Evolutionary conservation across 345 rosid genomes (phyloP).

Genomic region (Luvunga scandens): DNA sequence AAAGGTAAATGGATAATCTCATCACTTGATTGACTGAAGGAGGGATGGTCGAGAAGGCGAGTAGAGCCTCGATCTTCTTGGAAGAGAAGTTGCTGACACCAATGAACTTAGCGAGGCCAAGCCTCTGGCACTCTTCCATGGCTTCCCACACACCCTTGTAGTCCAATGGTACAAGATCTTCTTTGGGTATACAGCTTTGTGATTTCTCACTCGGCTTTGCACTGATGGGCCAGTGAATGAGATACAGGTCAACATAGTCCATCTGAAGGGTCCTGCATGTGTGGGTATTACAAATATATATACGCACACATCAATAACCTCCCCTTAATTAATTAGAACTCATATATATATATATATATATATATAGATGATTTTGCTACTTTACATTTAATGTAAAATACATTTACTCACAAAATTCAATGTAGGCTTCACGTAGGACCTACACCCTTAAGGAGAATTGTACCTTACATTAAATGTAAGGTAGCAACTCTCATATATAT

Average conservation of each 20-base stretch:
- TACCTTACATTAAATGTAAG: too few relatives aligned
- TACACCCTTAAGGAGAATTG: too few relatives aligned
- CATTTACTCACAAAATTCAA: too few relatives aligned
- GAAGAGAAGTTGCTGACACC: conserved; percentile 26
- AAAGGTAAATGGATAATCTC: background rate
- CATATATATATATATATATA: too few relatives aligned
- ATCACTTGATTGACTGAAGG: conserved; percentile 28
- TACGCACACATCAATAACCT: background rate
- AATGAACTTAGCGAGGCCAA: conserved; percentile 21
- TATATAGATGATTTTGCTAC: too few relatives aligned
- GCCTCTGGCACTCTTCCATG: conserved; percentile 25
- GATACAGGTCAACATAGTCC: conserved; percentile 20
- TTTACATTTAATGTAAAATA: too few relatives aligned
- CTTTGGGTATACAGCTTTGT: background rate
- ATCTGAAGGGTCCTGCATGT: conserved; percentile 12
- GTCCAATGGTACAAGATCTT: conserved; percentile 11
- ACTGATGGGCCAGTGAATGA: conserved; percentile 16
- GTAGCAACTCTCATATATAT: too few relatives aligned
- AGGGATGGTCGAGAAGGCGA: conserved; percentile 17
- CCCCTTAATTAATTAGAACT: too few relatives aligned
- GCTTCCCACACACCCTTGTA: conserved; percentile 18
- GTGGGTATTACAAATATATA: background rate
- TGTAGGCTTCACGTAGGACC: too few relatives aligned
- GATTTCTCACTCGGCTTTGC: background rate
- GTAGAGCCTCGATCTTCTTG: conserved; percentile 19